Percentiles rank a stretch among this genome's conserved stretches.
phyloP scores from a whole-genome alignment of 352 stramenopile species.

The Pythium brassicae region DNA sequence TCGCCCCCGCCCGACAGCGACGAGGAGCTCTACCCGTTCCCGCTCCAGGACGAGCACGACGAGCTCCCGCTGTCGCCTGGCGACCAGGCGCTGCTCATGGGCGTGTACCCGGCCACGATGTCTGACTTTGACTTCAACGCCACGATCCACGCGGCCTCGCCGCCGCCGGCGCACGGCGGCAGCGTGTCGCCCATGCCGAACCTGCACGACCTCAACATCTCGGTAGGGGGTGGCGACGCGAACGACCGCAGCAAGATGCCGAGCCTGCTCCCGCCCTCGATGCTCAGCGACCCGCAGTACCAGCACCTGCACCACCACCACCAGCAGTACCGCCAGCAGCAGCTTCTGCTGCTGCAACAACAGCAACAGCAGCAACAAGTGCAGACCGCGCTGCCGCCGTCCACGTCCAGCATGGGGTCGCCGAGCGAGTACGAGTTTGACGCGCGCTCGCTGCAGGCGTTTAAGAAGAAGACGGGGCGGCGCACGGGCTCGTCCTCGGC shows the following conservation, averaged over 20 bases:
- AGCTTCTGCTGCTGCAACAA: slow-evolving; percentile 22
- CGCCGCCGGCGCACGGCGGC: background rate
- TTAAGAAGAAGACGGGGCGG: slow-evolving; percentile 9
- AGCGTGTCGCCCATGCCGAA: slow-evolving; percentile 8
- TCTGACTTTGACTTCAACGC: slow-evolving; percentile 62
- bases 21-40: slow-evolving; percentile 62
- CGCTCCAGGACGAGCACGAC: slow-evolving; percentile 22
- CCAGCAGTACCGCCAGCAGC: slow-evolving; percentile 20
- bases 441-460: slow-evolving; percentile 17
- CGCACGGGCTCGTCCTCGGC: slow-evolving; percentile 16
- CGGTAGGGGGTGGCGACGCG: slow-evolving; percentile 1
- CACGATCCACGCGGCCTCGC: slow-evolving; percentile 34
- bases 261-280: slow-evolving; percentile 19
- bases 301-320: slow-evolving; percentile 19
- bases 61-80: slow-evolving; percentile 35
- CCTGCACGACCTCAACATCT: slow-evolving; percentile 17
- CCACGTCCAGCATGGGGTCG: background rate
- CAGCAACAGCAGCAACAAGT: slow-evolving; percentile 18
- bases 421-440: slow-evolving; percentile 16
- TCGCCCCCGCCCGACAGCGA: slow-evolving; percentile 22
- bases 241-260: slow-evolving; percentile 29
- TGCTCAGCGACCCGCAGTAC: slow-evolving; percentile 22
- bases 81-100: slow-evolving; percentile 50
- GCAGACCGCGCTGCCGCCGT: slow-evolving; percentile 15
- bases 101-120: slow-evolving; percentile 51